Evolutionary conservation across 2,329 filamentous ascomycete species (phyloP).

Genomic region (Xylaria multiplex): DNA sequence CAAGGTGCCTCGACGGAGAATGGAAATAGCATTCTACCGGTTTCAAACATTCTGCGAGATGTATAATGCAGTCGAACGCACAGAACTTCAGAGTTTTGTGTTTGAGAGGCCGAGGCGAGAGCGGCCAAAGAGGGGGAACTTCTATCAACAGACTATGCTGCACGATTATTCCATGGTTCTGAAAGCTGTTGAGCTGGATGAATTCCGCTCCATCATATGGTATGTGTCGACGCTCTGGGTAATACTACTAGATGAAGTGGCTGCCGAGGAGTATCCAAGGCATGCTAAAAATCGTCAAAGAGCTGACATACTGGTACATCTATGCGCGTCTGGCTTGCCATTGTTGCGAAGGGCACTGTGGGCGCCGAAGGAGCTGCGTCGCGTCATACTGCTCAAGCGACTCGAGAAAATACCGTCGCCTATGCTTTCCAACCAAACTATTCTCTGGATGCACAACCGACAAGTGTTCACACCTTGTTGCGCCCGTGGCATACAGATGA

Average conservation of each 20-base stretch:
- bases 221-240: conserved; percentile 1
- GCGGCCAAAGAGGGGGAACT: neutral
- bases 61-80: neutral
- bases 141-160: neutral
- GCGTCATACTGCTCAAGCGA: neutral
- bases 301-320: neutral
- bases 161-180: neutral
- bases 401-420: neutral
- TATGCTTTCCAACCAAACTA: too few species aligned
- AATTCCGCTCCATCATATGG: neutral
- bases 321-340: neutral
- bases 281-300: neutral
- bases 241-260: neutral
- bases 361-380: neutral
- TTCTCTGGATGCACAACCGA: too few species aligned
- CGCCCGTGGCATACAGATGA: too few species aligned
- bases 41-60: neutral
- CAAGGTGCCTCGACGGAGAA: neutral
- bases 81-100: neutral
- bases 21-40: neutral
- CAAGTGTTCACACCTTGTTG: too few species aligned
- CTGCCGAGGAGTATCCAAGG: neutral
- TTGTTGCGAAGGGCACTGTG: neutral
- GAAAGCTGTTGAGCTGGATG: neutral
- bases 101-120: too few species aligned